Evolutionary conservation across 2,329 filamentous ascomycete species (phyloP).

Genomic region (Sordariomycetes sp.): DNA sequence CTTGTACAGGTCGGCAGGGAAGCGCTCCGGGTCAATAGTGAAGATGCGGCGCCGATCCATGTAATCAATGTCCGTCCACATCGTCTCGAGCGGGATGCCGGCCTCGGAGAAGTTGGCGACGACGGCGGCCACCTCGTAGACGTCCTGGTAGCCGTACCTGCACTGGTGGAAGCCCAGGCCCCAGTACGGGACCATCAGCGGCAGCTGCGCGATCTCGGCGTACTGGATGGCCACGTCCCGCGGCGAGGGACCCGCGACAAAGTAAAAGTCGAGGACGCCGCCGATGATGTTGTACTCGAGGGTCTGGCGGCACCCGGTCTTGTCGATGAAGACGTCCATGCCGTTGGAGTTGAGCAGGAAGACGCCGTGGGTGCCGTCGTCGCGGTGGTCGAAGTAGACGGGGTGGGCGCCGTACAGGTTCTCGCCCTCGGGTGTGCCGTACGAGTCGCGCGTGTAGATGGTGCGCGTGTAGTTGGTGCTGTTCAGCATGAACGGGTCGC

Average conservation of each 20-base stretch:
- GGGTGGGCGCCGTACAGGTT: slow-evolving; percentile 69
- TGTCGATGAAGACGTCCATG: slow-evolving; percentile 69
- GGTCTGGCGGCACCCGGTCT: slow-evolving; percentile 50
- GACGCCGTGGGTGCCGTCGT: slow-evolving; percentile 48
- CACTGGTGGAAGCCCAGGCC: slow-evolving; percentile 52
- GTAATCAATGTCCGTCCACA: slow-evolving; percentile 33
- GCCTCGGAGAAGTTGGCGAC: slow-evolving; percentile 57
- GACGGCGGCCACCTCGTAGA: slow-evolving; percentile 55
- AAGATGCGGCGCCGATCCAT: slow-evolving; percentile 17
- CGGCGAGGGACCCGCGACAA: slow-evolving; percentile 48
- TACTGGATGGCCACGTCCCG: slow-evolving; percentile 50
- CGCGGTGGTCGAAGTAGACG: slow-evolving; percentile 64
- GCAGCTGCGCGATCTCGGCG: slow-evolving; percentile 41
- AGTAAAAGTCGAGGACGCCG: slow-evolving; percentile 65
- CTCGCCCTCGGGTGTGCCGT: slow-evolving; percentile 43
- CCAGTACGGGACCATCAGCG: slow-evolving; percentile 56
- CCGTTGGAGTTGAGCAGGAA: slow-evolving; percentile 64
- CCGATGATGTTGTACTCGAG: slow-evolving; percentile 74
- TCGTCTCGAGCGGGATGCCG: slow-evolving; percentile 51
- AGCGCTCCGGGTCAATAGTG: slow-evolving; percentile 25
- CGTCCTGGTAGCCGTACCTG: slow-evolving; percentile 52
- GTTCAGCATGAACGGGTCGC: slow-evolving; percentile 57
- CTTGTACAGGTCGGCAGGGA: slow-evolving; percentile 51
- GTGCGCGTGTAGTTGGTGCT: slow-evolving; percentile 48
- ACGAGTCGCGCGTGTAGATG: slow-evolving; percentile 59